Percentiles rank a stretch among this genome's conserved stretches.
Evolutionary conservation across 805 yeast species (phyloP).

Genomic region (Kluyveromyces starmeri): DNA sequence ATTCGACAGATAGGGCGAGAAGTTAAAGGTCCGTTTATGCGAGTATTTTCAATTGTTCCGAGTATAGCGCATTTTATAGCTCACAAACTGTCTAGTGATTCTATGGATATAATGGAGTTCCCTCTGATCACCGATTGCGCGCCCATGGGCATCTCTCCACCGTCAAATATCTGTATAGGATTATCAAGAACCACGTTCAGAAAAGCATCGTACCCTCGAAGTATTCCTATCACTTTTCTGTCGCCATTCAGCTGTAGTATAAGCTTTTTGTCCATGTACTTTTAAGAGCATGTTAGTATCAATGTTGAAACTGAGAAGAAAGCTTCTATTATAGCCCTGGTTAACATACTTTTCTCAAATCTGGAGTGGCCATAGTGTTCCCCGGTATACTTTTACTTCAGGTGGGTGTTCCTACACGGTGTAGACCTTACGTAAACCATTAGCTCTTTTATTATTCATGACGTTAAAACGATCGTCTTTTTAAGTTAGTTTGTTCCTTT

Average conservation of each 20-base stretch:
- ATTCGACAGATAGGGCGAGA: slow-evolving; percentile 5
- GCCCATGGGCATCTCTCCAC: slow-evolving; percentile 51
- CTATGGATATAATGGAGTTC: slow-evolving; percentile 66
- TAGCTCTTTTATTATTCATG: too few relatives aligned
- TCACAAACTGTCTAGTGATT: slow-evolving; percentile 31
- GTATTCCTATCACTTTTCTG: slow-evolving; percentile 67
- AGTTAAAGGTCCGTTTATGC: too few relatives aligned
- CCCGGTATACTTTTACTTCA: too few relatives aligned
- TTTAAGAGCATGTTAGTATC: slow-evolving; percentile 21
- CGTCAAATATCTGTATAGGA: slow-evolving; percentile 52
- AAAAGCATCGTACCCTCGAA: slow-evolving; percentile 81
- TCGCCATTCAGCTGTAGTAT: slow-evolving; percentile 70
- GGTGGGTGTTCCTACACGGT: too few relatives aligned
- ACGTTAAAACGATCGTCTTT: too few relatives aligned
- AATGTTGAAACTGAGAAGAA: too few relatives aligned
- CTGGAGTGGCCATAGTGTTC: slow-evolving; percentile 8
- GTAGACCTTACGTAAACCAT: too few relatives aligned
- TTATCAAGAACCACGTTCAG: slow-evolving; percentile 64
- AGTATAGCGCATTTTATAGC: too few relatives aligned
- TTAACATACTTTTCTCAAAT: slow-evolving; percentile 10
- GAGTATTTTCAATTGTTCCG: too few relatives aligned
- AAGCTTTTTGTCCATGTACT: slow-evolving; percentile 69
- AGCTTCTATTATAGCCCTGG: too few relatives aligned
- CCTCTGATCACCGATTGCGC: slow-evolving; percentile 64
- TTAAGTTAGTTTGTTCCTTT: too few relatives aligned